phyloP scores from a whole-genome alignment of 768 basidiomycete genomes.

The Mycena kentingensis region DNA sequence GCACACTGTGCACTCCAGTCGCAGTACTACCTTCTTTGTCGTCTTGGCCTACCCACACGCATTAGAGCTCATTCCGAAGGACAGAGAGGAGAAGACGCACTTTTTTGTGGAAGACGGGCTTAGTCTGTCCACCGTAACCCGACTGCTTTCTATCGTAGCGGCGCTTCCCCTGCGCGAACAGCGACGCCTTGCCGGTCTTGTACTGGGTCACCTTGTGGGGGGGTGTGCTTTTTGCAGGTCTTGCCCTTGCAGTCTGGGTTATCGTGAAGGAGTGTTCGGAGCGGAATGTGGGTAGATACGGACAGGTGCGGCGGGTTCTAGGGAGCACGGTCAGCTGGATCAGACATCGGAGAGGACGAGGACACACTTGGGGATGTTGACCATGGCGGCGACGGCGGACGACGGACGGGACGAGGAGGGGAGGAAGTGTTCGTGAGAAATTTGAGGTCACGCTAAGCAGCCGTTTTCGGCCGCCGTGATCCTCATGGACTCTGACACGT shows the following conservation, averaged over 20 bases:
- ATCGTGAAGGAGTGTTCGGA: slow-evolving; percentile 9
- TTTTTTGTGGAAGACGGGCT: slow-evolving; percentile 99
- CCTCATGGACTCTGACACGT: no score
- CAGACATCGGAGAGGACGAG: slow-evolving; percentile 4
- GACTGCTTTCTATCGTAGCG: slow-evolving; percentile 99
- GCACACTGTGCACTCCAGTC: slow-evolving; percentile 97
- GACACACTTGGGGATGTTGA: slow-evolving; percentile 92
- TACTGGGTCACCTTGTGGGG: slow-evolving; percentile 99
- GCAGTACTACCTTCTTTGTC: slow-evolving; percentile 98
- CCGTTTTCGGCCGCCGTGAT: no score
- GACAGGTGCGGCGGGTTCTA: slow-evolving; percentile 94
- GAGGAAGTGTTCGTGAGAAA: not conserved
- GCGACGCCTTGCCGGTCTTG: slow-evolving; percentile 99
- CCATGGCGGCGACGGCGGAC: slow-evolving; percentile 59
- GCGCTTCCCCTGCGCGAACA: slow-evolving; percentile 98
- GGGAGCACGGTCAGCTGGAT: slow-evolving; percentile 14
- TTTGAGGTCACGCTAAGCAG: no score
- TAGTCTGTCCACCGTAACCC: slow-evolving; percentile 99
- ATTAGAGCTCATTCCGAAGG: not conserved
- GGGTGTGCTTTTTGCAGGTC: slow-evolving; percentile 95
- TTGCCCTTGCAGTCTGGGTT: slow-evolving; percentile 90
- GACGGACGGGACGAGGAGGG: slow-evolving; percentile 46
- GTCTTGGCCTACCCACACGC: slow-evolving; percentile 77
- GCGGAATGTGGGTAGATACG: slow-evolving; percentile 25
- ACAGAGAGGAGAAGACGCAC: slow-evolving; percentile 40